These are phyloP conservation scores for Bauhinia variegata DNA, from an alignment of 306 rosid genomes.

Conservation along the genomic window DNA sequence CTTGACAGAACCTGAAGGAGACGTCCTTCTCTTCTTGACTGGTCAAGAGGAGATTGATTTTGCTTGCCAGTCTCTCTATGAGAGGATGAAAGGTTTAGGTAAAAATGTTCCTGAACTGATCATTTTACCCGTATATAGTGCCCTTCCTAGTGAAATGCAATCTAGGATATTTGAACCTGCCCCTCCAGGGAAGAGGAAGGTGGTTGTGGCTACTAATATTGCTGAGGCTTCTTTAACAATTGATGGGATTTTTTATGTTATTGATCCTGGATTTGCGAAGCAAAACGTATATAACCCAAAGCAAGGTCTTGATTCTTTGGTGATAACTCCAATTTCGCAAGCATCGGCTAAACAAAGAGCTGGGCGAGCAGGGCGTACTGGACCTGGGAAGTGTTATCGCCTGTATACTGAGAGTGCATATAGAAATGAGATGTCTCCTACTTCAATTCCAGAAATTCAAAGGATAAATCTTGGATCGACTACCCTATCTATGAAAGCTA, in stretches of 20 bases:
- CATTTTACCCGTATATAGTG: slow-evolving; percentile 83
- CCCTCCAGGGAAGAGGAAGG: slow-evolving; percentile 88
- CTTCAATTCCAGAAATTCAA: slow-evolving; percentile 58
- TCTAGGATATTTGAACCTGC: slow-evolving; percentile 84
- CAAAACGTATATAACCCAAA: slow-evolving; percentile 70
- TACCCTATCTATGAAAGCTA: slow-evolving; percentile 59
- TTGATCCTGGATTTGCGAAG: slow-evolving; percentile 91
- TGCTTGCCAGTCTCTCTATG: slow-evolving; percentile 85
- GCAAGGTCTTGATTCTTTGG: slow-evolving; percentile 57
- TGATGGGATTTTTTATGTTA: slow-evolving; percentile 81
- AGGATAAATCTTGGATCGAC: slow-evolving; percentile 57
- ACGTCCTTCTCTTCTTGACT: slow-evolving; percentile 85
- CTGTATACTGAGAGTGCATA: slow-evolving; percentile 64
- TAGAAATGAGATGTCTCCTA: slow-evolving; percentile 60
- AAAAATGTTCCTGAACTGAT: slow-evolving; percentile 75
- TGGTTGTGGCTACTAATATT: slow-evolving; percentile 91
- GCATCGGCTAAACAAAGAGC: slow-evolving; percentile 64
- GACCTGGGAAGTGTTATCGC: slow-evolving; percentile 63
- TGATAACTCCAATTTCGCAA: slow-evolving; percentile 61
- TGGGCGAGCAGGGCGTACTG: slow-evolving; percentile 65
- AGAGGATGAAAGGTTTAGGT: slow-evolving; percentile 82
- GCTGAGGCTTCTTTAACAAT: slow-evolving; percentile 91
- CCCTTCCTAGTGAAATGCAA: slow-evolving; percentile 87
- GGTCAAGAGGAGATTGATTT: slow-evolving; percentile 95
- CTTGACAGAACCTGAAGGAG: slow-evolving; percentile 91